A percentile compares a stretch with the other conserved stretches of the same genome.
These are phyloP conservation scores for Tricholoma sp. DNA, from an alignment of 768 basidiomycete species.

Conservation along the genomic window DNA sequence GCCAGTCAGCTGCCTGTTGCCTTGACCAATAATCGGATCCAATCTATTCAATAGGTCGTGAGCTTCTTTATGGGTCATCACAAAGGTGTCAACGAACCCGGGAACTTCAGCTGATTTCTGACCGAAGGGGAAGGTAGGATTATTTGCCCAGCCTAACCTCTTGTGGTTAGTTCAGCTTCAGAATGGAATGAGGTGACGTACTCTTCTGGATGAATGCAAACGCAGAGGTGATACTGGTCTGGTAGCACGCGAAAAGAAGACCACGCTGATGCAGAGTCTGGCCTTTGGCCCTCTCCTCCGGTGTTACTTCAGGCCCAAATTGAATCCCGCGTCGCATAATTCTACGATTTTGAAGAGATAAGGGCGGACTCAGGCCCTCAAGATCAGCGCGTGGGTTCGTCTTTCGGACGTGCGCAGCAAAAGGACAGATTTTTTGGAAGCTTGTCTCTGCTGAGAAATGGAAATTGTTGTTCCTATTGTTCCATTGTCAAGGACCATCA, in stretches of 20 bases:
- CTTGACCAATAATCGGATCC: slow-evolving; percentile 44
- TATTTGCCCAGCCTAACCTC: slow-evolving; percentile 34
- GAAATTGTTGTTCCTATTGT: slow-evolving; percentile 38
- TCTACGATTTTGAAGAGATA: slow-evolving; percentile 25
- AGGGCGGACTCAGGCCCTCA: slow-evolving; percentile 14
- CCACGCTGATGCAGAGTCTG: slow-evolving; percentile 44
- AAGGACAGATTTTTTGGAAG: slow-evolving; percentile 38
- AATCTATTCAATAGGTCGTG: slow-evolving; percentile 25
- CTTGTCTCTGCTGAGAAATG: slow-evolving; percentile 28
- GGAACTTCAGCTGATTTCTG: slow-evolving; percentile 22
- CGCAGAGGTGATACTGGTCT: slow-evolving; percentile 33
- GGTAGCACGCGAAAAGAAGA: slow-evolving; percentile 41
- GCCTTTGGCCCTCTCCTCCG: slow-evolving; percentile 25
- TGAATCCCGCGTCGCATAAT: slow-evolving; percentile 41
- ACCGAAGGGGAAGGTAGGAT: slow-evolving; percentile 28
- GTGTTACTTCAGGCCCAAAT: slow-evolving; percentile 47
- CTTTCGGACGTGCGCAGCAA: slow-evolving; percentile 45
- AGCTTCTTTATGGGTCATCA: background rate
- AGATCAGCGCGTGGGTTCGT: slow-evolving; percentile 42
- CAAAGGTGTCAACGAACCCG: slow-evolving; percentile 20
- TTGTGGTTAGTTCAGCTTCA: background rate
- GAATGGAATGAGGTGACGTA: slow-evolving; percentile 15
- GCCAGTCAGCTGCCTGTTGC: slow-evolving; percentile 20
- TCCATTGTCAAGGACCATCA: slow-evolving; percentile 6
- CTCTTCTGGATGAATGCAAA: slow-evolving; percentile 41